These are phyloP conservation scores for Entomortierella parvispora DNA, from an alignment of 192 early-diverging fungal genomes.

Conservation along the genomic window DNA sequence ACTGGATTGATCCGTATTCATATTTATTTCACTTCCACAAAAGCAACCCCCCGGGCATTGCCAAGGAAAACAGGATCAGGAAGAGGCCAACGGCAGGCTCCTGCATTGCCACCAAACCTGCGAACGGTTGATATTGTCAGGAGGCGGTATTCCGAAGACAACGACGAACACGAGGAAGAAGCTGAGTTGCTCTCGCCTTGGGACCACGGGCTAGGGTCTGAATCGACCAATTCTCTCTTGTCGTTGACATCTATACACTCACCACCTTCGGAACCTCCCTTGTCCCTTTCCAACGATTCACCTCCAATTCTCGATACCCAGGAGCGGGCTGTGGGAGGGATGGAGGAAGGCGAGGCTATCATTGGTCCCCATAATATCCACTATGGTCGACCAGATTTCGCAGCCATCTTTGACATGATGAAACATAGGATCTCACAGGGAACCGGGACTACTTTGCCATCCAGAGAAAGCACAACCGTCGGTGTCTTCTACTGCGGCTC, in stretches of 20 bases:
- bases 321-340: constrained; percentile 67
- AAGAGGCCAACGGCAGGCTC: no score
- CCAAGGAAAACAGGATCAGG: neutral
- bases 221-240: constrained; percentile 62
- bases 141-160: constrained; percentile 32
- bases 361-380: constrained; percentile 66
- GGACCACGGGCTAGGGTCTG: constrained; percentile 33
- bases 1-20: constrained; percentile 49
- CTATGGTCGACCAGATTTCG: constrained; percentile 84
- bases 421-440: constrained; percentile 10
- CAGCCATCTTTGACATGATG: constrained; percentile 68
- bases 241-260: constrained; percentile 61
- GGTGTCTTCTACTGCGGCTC: constrained; percentile 92
- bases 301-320: constrained; percentile 54
- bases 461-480: constrained; percentile 54
- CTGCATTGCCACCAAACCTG: neutral
- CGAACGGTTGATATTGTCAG: neutral
- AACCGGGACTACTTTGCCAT: constrained; percentile 29
- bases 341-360: constrained; percentile 35
- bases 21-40: constrained; percentile 41
- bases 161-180: constrained; percentile 30
- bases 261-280: constrained; percentile 56
- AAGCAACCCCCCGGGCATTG: no score
- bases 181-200: constrained; percentile 34
- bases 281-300: neutral